Evolutionary conservation across 2,329 filamentous ascomycete genomes (phyloP), one percentile per base, ranked within the genome.

Genomic region (Ascochyta viciae-villosae): DNA sequence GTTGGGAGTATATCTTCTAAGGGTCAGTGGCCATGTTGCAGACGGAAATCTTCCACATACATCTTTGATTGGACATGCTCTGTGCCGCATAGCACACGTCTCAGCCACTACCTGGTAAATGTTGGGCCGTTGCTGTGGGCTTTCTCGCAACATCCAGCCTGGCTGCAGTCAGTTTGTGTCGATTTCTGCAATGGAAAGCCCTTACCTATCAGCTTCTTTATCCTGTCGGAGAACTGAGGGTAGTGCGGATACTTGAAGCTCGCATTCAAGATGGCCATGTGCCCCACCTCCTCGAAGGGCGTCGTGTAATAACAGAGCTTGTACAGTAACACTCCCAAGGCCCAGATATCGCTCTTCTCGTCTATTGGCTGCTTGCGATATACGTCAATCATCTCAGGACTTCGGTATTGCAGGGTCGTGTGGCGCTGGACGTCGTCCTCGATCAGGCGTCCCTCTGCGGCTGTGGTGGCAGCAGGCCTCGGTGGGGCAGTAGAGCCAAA

Each of bases 301-400:
- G 95, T 99, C 1, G 95, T 99, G 77, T 99, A 99, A 78, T 98
- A 99, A 81, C 95, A 99, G 59, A 99, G 83, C 81, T 99, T 99
- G 82, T 99, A 99, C 50, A 99, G 79, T 55, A 99, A 80, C 38
- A 99, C 95, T 5, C 95, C 95, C 58, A 99, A 79, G 1, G 95
- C 95, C 95, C 93, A 99, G 27, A 99, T 97, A 76, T 99, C 95
- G 44, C 93, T 96, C 80, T 99, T 99, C 79, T 99, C 95, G 72
- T 99, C 92, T 72, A 99, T 96, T 0, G 95, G 92, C 67, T 93
- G 91, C 76, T 96, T 96, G 61, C 93, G 85, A 78, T 97, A 99
- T 23, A 99, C 95, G 71, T 99, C 95, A 58, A 99, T 89, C 95
- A 99, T 99, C 78, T 99, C 95, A 6, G 95, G 95, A 74, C 94